A percentile compares a stretch with the other conserved stretches of the same genome.
Conservation (phyloP, 768 basidiomycete species). For the Amanita exitialis region DNA sequence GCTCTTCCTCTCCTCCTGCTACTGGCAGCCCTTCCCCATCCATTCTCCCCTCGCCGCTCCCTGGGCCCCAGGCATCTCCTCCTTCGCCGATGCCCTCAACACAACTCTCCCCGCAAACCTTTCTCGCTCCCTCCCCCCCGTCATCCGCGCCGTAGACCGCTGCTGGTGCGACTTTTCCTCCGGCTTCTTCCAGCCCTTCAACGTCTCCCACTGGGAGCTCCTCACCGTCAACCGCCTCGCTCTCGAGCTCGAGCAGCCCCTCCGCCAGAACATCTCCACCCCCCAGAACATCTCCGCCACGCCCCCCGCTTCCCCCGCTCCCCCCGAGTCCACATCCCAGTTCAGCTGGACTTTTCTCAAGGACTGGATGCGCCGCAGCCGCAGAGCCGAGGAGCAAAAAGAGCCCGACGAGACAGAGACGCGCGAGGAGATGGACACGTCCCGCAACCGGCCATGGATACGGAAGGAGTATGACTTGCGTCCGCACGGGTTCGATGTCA, state of each 20-base stretch:
- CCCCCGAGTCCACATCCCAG: neutral
- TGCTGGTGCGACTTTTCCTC: conserved; percentile 80
- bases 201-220: conserved; percentile 66
- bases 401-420: neutral
- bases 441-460: conserved; percentile 10
- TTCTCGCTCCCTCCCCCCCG: conserved; percentile 34
- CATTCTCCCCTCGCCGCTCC: conserved; percentile 52
- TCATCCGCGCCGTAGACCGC: conserved; percentile 62
- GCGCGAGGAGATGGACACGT: conserved; percentile 8
- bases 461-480: conserved; percentile 62
- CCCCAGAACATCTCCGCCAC: conserved; percentile 10
- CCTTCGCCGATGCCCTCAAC: conserved; percentile 58
- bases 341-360: neutral
- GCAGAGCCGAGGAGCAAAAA: conserved; percentile 3
- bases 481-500: conserved; percentile 58
- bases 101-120: conserved; percentile 32
- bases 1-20: conserved; percentile 82
- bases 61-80: conserved; percentile 64
- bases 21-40: conserved; percentile 76
- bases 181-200: conserved; percentile 68
- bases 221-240: conserved; percentile 44
- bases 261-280: conserved; percentile 8
- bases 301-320: neutral
- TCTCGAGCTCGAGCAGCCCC: conserved; percentile 28
- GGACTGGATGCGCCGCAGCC: neutral